These are phyloP conservation scores for Passiflora organensis DNA, from an alignment of 345 rosid genomes.

Conservation along the genomic window DNA sequence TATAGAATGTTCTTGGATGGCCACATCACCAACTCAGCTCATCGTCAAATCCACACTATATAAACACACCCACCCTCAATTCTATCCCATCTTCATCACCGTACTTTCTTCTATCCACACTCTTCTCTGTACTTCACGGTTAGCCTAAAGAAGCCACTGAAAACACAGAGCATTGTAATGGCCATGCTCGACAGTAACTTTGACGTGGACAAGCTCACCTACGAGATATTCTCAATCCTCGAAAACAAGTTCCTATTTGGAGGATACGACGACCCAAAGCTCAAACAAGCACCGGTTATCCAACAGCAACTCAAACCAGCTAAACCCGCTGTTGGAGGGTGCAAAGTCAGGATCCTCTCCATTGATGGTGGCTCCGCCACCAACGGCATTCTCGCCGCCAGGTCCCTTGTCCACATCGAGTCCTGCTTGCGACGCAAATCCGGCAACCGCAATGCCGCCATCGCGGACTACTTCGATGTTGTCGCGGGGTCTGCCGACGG, in stretches of 20 bases:
- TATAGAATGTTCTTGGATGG: conserved; percentile 24
- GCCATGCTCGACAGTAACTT: conserved; percentile 14
- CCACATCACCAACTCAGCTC: conserved; percentile 1
- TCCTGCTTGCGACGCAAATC: conserved; percentile 53
- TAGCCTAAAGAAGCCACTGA: not conserved
- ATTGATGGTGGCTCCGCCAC: conserved; percentile 78
- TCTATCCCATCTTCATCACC: conserved; percentile 7
- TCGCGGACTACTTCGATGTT: conserved; percentile 77
- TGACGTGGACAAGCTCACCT: conserved; percentile 54
- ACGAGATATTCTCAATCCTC: conserved; percentile 82
- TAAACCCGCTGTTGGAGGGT: conserved; percentile 10
- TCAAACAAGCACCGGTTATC: conserved; percentile 12
- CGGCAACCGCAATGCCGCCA: conserved; percentile 51
- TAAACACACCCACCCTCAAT: conserved; percentile 4
- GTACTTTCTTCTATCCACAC: too few species aligned
- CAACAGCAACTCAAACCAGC: conserved; percentile 11
- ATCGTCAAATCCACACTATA: conserved; percentile 7
- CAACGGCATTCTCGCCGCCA: conserved; percentile 64
- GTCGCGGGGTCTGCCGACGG: conserved; percentile 82
- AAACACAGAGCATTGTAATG: too few species aligned
- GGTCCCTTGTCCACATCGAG: conserved; percentile 50
- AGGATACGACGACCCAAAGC: conserved; percentile 29
- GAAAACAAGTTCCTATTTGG: conserved; percentile 88
- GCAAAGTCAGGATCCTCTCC: conserved; percentile 70
- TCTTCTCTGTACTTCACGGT: too few species aligned